Evolutionary conservation across 148 eudicot genomes (phyloP).

Genomic region (Nyssa sinensis): DNA sequence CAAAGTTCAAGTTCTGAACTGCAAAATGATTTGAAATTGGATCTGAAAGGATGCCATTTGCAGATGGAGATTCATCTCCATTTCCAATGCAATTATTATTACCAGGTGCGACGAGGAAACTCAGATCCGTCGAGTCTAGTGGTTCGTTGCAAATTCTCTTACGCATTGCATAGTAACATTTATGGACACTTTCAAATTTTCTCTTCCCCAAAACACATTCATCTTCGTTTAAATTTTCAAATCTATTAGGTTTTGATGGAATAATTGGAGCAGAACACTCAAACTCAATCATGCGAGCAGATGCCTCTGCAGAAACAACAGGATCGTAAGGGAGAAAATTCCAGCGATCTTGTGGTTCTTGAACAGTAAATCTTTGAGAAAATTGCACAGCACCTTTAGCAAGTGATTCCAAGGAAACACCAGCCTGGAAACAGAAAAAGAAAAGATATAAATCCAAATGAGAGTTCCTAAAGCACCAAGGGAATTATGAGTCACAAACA

Average conservation of each 20-base stretch:
- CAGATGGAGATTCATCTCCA: constrained; percentile 26
- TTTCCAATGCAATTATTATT: constrained; percentile 22
- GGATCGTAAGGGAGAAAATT: constrained; percentile 60
- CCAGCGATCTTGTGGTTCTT: constrained; percentile 70
- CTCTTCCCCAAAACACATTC: constrained; percentile 41
- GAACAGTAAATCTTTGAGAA: constrained; percentile 51
- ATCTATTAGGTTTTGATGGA: constrained; percentile 26
- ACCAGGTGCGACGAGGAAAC: constrained; percentile 34
- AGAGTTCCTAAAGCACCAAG: not conserved
- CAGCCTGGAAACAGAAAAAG: constrained; percentile 42
- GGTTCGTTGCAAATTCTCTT: constrained; percentile 54
- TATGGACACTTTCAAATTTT: constrained; percentile 49
- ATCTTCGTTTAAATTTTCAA: constrained; percentile 35
- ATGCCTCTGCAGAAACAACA: constrained; percentile 42
- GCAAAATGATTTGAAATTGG: constrained; percentile 35
- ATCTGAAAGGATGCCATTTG: constrained; percentile 26
- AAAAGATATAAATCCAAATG: not conserved
- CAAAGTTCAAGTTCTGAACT: constrained; percentile 26
- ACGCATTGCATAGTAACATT: constrained; percentile 52
- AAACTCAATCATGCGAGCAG: constrained; percentile 45
- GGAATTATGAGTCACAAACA: not conserved
- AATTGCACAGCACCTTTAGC: constrained; percentile 76
- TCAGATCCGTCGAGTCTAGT: constrained; percentile 26
- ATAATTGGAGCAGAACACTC: constrained; percentile 32
- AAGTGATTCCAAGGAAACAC: constrained; percentile 79